phyloP scores from a whole-genome alignment of 257 asterid genomes.

The Nicotiana knightiana region DNA sequence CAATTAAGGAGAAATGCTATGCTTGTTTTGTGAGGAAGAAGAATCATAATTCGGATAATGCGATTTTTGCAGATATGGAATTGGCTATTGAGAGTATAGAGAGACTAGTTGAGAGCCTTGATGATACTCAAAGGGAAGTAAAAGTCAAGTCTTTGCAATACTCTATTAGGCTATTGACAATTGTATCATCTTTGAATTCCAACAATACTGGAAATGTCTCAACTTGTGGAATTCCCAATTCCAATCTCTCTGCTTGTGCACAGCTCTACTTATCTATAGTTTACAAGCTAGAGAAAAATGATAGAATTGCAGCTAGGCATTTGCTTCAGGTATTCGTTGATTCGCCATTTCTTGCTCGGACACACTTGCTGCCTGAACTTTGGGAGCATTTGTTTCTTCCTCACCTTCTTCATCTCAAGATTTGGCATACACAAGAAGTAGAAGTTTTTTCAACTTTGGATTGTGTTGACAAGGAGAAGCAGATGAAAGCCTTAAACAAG shows the following conservation, averaged over 20 bases:
- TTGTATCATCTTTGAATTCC: constrained; percentile 35
- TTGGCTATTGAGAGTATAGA: constrained; percentile 51
- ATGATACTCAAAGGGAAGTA: constrained; percentile 25
- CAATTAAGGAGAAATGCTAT: constrained; percentile 39
- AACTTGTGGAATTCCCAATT: constrained; percentile 20
- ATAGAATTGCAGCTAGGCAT: constrained; percentile 52
- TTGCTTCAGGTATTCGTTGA: constrained; percentile 53
- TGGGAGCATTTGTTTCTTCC: constrained; percentile 90
- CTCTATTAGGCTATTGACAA: constrained; percentile 42
- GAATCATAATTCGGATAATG: constrained; percentile 20
- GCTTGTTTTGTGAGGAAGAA: constrained; percentile 32
- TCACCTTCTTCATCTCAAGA: constrained; percentile 78
- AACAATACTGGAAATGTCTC: constrained; percentile 11
- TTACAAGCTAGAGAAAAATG: constrained; percentile 51
- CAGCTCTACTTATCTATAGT: constrained; percentile 60
- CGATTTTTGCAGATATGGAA: constrained; percentile 33
- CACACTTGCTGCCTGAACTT: constrained; percentile 59
- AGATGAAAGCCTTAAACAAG: constrained; percentile 38
- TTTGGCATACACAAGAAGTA: constrained; percentile 60
- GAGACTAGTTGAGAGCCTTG: constrained; percentile 33
- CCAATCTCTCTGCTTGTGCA: constrained; percentile 58
- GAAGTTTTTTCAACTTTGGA: constrained; percentile 29
- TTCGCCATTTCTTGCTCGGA: constrained; percentile 60
- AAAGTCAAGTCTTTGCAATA: constrained; percentile 38
- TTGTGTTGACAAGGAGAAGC: constrained; percentile 28